Conservation (phyloP, 192 early-diverging fungal genomes). For the Coemansia sp. region DNA sequence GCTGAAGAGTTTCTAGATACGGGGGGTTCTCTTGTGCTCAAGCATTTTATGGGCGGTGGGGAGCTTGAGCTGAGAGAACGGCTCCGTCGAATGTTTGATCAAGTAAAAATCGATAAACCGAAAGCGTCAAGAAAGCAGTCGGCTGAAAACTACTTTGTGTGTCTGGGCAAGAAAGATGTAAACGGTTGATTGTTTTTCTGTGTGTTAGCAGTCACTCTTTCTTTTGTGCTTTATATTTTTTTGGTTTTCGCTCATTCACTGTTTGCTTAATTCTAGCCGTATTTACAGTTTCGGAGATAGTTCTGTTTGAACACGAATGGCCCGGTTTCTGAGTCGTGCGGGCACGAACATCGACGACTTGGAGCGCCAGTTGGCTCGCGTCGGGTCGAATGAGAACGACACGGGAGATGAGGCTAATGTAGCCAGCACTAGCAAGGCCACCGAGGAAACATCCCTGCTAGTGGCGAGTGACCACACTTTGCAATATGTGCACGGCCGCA, state of each 20-base stretch:
- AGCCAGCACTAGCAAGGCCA: constrained; percentile 4
- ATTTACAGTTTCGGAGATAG: neutral
- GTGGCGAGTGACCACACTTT: neutral
- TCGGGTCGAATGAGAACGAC: constrained; percentile 46
- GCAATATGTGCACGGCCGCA: constrained; percentile 12
- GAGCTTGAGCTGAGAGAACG: constrained; percentile 53
- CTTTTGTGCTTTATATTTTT: constrained; percentile 4
- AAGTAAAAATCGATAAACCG: constrained; percentile 68
- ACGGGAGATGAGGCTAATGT: constrained; percentile 17
- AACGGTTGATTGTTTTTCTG: too few species aligned
- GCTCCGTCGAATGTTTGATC: constrained; percentile 57
- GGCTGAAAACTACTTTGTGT: constrained; percentile 72
- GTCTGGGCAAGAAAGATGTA: constrained; percentile 28
- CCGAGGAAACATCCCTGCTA: constrained; percentile 21
- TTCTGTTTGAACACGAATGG: constrained; percentile 10
- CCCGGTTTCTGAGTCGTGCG: constrained; percentile 54
- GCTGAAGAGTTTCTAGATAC: constrained; percentile 50
- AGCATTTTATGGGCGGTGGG: constrained; percentile 66
- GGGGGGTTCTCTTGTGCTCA: constrained; percentile 50
- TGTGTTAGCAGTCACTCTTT: neutral
- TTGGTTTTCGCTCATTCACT: neutral
- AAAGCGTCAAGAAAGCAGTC: constrained; percentile 65
- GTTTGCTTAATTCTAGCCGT: neutral
- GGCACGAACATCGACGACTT: constrained; percentile 54
- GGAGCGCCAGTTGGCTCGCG: constrained; percentile 49